Evolutionary conservation across 345 rosid genomes (phyloP).

Genomic region (Abelmoschus esculentus): DNA sequence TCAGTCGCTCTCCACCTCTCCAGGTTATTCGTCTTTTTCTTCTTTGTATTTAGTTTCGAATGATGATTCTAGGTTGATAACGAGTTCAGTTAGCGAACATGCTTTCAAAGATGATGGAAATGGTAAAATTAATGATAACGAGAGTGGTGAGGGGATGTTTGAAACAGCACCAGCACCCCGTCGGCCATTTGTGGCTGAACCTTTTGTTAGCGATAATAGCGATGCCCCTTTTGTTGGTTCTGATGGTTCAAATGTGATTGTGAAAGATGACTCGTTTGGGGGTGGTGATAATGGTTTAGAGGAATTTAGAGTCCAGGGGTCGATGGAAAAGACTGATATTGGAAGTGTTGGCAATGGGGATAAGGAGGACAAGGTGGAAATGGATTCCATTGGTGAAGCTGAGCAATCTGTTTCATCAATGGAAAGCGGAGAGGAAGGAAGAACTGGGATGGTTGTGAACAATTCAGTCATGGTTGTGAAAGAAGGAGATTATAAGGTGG

Average conservation of each 20-base stretch:
- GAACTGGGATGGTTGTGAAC: constrained; percentile 13
- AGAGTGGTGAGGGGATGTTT: constrained; percentile 37
- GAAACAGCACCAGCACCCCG: constrained; percentile 29
- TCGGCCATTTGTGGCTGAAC: constrained; percentile 16
- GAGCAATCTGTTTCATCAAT: not conserved
- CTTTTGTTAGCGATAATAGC: constrained; percentile 3
- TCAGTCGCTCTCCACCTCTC: constrained; percentile 17
- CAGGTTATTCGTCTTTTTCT: constrained; percentile 40
- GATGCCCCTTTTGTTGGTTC: constrained; percentile 17
- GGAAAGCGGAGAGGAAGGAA: constrained; percentile 3
- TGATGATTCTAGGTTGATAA: constrained; percentile 18
- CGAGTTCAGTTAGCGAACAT: constrained; percentile 11
- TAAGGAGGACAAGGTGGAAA: constrained; percentile 20
- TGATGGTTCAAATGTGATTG: constrained; percentile 6
- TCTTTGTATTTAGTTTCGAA: not conserved
- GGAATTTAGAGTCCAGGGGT: constrained; percentile 15
- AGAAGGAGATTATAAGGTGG: constrained; percentile 16
- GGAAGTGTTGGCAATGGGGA: constrained; percentile 28
- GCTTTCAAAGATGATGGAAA: constrained; percentile 10
- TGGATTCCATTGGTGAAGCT: constrained; percentile 5
- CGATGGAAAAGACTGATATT: constrained; percentile 19
- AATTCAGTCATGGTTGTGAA: not conserved
- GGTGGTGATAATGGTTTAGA: constrained; percentile 18
- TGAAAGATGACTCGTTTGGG: constrained; percentile 16
- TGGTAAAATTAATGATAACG: constrained; percentile 16